Percentiles rank a stretch among this genome's conserved stretches.
phyloP scores from a whole-genome alignment of 352 stramenopile species.

The Thalassiosira tumida region DNA sequence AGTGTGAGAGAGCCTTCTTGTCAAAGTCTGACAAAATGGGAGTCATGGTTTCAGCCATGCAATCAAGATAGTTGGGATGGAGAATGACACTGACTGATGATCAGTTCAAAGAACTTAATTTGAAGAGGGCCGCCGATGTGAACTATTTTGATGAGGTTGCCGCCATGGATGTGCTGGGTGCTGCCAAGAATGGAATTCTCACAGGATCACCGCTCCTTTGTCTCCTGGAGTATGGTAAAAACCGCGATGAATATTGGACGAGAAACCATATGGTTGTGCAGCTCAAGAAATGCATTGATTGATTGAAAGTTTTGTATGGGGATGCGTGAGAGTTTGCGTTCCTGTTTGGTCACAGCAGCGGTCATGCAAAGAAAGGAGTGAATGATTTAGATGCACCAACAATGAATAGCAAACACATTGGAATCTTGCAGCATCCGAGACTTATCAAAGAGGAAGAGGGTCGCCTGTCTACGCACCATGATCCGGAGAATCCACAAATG shows the following conservation, averaged over 20 bases:
- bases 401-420: conserved; percentile 38
- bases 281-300: conserved; percentile 53
- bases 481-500: conserved; percentile 7
- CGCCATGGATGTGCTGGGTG: conserved; percentile 36
- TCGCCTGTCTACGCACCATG: conserved; percentile 34
- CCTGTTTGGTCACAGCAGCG: conserved; percentile 54
- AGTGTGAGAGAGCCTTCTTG: conserved; percentile 34
- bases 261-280: conserved; percentile 45
- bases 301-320: conserved; percentile 18
- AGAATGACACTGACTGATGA: background rate
- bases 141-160: conserved; percentile 43
- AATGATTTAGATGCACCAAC: conserved; percentile 34
- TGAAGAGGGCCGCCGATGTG: background rate
- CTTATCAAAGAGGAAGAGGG: conserved; percentile 14
- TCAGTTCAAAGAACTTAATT: background rate
- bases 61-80: conserved; percentile 41
- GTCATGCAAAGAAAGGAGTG: conserved; percentile 49
- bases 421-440: background rate
- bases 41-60: conserved; percentile 53
- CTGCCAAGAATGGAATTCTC: conserved; percentile 22
- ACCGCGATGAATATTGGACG: conserved; percentile 60
- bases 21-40: conserved; percentile 44
- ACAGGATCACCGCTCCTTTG: conserved; percentile 23
- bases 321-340: conserved; percentile 32
- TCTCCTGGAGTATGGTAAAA: conserved; percentile 41